Evolutionary conservation across 2,329 filamentous ascomycete genomes (phyloP).

Genomic region (Penicillium sp.): DNA sequence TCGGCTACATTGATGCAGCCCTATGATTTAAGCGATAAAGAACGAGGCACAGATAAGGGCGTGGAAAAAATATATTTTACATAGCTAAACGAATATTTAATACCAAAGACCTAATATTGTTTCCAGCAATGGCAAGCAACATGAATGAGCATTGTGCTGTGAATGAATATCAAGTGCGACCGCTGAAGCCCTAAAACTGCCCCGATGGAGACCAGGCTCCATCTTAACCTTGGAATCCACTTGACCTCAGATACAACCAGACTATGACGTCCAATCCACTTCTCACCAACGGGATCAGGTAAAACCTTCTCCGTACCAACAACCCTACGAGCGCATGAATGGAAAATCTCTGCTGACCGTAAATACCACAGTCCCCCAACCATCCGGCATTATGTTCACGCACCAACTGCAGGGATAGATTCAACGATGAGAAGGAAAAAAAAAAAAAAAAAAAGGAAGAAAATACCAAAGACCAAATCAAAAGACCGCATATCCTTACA

Average conservation of each 20-base stretch:
- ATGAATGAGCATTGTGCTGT: constrained; percentile 4
- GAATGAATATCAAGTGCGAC: constrained; percentile 11
- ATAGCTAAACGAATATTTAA: not conserved
- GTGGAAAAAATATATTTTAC: not conserved
- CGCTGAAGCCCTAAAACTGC: constrained; percentile 15
- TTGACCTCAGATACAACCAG: not conserved
- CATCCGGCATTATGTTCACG: constrained; percentile 17
- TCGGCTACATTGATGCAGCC: not conserved
- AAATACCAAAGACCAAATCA: not conserved
- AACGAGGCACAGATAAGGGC: not conserved
- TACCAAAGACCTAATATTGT: not conserved
- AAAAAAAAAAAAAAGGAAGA: not conserved
- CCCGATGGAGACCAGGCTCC: constrained; percentile 9
- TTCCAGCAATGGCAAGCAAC: not conserved
- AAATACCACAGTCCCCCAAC: not conserved
- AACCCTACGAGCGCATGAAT: not conserved
- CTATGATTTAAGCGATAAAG: not conserved
- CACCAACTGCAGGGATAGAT: constrained; percentile 24
- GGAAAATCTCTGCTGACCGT: not conserved
- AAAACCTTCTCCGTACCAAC: not conserved
- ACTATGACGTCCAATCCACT: constrained; percentile 8
- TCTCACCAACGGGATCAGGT: not conserved
- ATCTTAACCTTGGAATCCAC: not conserved
- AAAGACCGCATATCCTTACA: constrained; percentile 16
- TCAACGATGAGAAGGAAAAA: constrained; percentile 1